A percentile compares a stretch with the other conserved stretches of the same genome.
phyloP scores from a whole-genome alignment of 2,329 filamentous ascomycete species.

The Xylariales sp. region DNA sequence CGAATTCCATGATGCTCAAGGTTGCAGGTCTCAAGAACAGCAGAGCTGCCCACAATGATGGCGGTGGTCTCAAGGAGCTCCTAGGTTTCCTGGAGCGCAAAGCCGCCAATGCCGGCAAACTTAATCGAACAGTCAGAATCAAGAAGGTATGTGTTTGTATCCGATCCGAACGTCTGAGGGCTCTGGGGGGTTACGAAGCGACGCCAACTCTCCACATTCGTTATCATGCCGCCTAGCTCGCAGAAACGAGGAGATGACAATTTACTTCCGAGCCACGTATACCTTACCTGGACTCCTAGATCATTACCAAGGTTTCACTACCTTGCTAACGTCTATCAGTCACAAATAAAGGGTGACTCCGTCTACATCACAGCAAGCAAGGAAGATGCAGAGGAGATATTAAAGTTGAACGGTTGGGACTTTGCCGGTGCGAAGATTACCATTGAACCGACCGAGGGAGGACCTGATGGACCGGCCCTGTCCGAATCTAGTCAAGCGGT shows the following conservation, averaged over 20 bases:
- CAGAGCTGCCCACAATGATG: conserved; percentile 61
- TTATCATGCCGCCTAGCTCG: conserved; percentile 33
- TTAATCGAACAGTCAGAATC: conserved; percentile 55
- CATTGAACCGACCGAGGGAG: conserved; percentile 40
- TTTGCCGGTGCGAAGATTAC: conserved; percentile 64
- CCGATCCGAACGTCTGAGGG: conserved; percentile 35
- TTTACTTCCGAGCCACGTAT: conserved; percentile 29
- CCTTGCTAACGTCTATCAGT: conserved; percentile 68
- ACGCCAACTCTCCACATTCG: conserved; percentile 34
- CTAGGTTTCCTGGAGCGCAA: conserved; percentile 69
- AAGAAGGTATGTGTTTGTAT: conserved; percentile 68
- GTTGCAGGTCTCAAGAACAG: conserved; percentile 63
- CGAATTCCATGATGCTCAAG: conserved; percentile 35
- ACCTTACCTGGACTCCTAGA: conserved; percentile 32
- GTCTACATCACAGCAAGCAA: conserved; percentile 63
- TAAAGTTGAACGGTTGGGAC: conserved; percentile 62
- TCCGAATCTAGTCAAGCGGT: conserved; percentile 54
- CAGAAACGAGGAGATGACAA: conserved; percentile 35
- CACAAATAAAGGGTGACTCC: conserved; percentile 62
- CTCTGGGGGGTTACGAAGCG: conserved; percentile 37
- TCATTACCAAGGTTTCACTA: conserved; percentile 38
- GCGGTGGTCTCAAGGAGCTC: conserved; percentile 61
- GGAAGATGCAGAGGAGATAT: conserved; percentile 58
- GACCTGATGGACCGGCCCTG: conserved; percentile 43
- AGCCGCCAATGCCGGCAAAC: conserved; percentile 49